Conservation (phyloP, 2,329 filamentous ascomycete species). For the Fusarium fracticaudum region DNA sequence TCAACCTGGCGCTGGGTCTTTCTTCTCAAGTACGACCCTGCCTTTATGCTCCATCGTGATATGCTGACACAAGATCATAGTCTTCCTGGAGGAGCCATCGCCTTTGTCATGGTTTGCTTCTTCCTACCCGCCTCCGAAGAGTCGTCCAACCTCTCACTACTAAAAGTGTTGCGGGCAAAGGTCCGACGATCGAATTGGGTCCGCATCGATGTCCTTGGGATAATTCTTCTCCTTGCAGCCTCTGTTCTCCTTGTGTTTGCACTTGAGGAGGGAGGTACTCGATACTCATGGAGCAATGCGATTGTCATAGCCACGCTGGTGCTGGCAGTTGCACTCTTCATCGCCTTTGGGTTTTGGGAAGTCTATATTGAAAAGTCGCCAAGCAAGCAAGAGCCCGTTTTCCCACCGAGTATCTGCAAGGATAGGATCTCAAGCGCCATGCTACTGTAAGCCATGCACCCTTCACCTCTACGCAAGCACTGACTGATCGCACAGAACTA, state of each 20-base stretch:
- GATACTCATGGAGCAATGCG: background rate
- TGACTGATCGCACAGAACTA: background rate
- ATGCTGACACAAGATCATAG: background rate
- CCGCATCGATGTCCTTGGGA: background rate
- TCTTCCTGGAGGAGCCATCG: background rate
- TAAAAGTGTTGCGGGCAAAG: background rate
- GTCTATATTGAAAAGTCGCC: background rate
- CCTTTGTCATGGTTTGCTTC: background rate
- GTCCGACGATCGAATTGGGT: background rate
- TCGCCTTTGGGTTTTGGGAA: background rate
- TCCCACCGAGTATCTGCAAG: slow-evolving; percentile 8
- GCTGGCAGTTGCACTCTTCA: background rate
- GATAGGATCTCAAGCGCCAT: slow-evolving; percentile 8
- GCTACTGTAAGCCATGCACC: background rate
- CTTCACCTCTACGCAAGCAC: fast-evolving
- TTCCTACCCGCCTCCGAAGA: slow-evolving; percentile 2
- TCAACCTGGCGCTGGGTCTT: slow-evolving; percentile 14
- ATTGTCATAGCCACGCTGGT: background rate
- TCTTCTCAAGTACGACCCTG: background rate
- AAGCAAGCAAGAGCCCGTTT: background rate
- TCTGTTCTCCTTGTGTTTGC: slow-evolving; percentile 6
- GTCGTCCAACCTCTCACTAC: background rate
- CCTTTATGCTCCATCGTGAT: fast-evolving
- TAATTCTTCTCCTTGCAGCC: background rate
- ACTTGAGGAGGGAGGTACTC: background rate